Base-by-base conservation (phyloP, 2,329 filamentous ascomycete species). In the Arthrobotrys musiformis region DNA sequence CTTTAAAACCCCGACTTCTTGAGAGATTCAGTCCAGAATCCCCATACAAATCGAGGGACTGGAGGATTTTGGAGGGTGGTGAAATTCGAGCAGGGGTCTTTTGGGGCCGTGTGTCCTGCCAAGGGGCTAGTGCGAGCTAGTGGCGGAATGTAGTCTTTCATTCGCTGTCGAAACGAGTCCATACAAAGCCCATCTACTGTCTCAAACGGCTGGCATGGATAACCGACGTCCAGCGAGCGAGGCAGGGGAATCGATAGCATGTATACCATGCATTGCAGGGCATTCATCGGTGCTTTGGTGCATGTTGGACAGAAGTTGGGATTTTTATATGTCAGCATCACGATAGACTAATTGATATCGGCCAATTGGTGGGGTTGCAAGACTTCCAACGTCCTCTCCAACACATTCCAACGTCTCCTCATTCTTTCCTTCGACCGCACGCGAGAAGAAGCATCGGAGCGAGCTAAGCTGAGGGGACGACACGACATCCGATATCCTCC, bases 81-180 rank as follows among this genome's bases (percentile, higher is more conserved):
- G 54, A 69, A 68, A 62, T 76, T 28, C 33, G 40, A 44, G 19
- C 70, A 76, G 56, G 70, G 70, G 58, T 69, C 22, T n/a, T 58
- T 42, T 22, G 17, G 42, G 28, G 22, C 22, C 44, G 28, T 24
- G 28, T 40, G 17, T 35, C 6, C 26, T 15, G 69, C 69, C 69
- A 73, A 73, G 69, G 46, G 50, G 30, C 54, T 58, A 61, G 28
- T 24, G 4, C 2, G 6, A 48, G 28, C 52, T 48, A 60, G 26
- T 19, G 11, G 1, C 15, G 17, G 13, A 4, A 17, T 35, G 11
- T 19, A n/a, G 24, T 7, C 17, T 26, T 26, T 42, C 35, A 77
- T 77, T 77, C 56, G 73, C 72, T 54, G 37, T 19, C 24, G 15
- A 77, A 66, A 60, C 73, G 73, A 77, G 73, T 42, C 37, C 69